Base-by-base conservation (phyloP, 805 yeast species). In the Spathaspora hagerdaliae region DNA sequence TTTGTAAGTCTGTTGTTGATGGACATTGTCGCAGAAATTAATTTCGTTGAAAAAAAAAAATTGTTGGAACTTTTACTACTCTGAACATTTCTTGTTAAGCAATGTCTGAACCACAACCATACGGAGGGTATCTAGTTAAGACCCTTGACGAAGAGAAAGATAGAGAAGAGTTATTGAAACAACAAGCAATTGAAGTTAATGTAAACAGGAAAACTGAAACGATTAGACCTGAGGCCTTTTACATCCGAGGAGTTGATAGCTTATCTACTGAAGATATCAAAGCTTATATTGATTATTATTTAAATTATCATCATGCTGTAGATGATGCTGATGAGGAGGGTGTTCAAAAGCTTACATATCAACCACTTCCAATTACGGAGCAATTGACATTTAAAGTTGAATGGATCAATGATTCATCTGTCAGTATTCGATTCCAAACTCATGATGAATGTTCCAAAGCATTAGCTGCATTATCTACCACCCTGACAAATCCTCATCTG, bases 401-500 rank as follows among this genome's bases (percentile, higher is more conserved):
- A 54, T 84, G 91, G 91, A 73, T 84, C 35, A 79, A 84, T 56
- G 91, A 84, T 58, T 56, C 77, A 14, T 67, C 79, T 2, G 71
- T 83, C 33, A 81, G 79, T 50, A 55, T 82, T n/a, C 77, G 73
- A 5, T 83, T 82, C 57, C 67, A 69, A 38, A 65, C 71, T 38
- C 68, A 69, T 45, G 73, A 67, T 32, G 70, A 64, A 10, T 69
- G 78, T 2, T 54, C 54, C 13, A 58, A 60, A 35, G 76, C 73
- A 2, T 64, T 78, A 39, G 58, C 54, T 1, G 52, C 56, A 5
- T 45, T 77, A 29, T 64, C 75, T 2, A 61, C 59, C 6, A 49
- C 52, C 13, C 32, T 29, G 32, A 9, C 9, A 29, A 11, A 9
- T 3, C 32, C 32, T 9, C 12, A 9, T 9, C 33, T 52, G 7